Conservation (phyloP, 179 eudicot genomes). For the Spergularia azorica region DNA sequence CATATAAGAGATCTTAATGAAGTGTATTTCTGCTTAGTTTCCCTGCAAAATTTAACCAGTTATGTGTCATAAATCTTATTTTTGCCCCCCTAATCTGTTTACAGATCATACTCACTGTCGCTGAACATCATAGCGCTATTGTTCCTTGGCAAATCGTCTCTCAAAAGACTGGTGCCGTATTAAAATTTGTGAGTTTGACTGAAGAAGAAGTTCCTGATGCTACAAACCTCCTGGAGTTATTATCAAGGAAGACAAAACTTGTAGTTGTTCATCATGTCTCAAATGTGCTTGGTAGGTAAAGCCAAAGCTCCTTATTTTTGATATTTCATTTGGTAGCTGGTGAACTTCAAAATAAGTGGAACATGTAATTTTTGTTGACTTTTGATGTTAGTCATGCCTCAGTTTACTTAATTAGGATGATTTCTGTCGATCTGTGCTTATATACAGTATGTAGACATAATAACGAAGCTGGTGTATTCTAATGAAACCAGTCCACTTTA, state of each 20-base stretch:
- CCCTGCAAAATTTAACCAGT: not conserved
- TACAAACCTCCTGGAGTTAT: slow-evolving; percentile 47
- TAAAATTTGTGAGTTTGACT: slow-evolving; percentile 71
- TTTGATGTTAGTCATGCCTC: not conserved
- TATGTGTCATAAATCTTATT: slow-evolving; percentile 4
- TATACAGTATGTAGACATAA: slow-evolving; percentile 11
- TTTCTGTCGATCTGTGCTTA: not conserved
- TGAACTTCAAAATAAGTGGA: not conserved
- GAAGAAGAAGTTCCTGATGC: slow-evolving; percentile 83
- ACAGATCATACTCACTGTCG: slow-evolving; percentile 81
- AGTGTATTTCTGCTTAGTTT: too few species aligned
- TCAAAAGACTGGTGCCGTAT: slow-evolving; percentile 81
- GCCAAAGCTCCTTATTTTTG: not conserved
- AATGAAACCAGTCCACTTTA: not conserved
- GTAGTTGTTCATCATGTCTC: slow-evolving; percentile 89
- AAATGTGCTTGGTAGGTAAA: slow-evolving; percentile 74
- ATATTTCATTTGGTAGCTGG: not conserved
- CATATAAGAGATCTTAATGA: too few species aligned
- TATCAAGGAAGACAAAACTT: slow-evolving; percentile 79
- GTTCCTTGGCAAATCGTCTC: slow-evolving; percentile 97
- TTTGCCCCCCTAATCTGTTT: slow-evolving; percentile 9
- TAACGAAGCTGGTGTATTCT: slow-evolving; percentile 30
- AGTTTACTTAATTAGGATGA: slow-evolving; percentile 27
- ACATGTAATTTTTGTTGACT: not conserved
- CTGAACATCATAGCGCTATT: slow-evolving; percentile 96